Conservation (phyloP, 1,139 yeast genomes). For the Zygotorulaspora mrakii region DNA sequence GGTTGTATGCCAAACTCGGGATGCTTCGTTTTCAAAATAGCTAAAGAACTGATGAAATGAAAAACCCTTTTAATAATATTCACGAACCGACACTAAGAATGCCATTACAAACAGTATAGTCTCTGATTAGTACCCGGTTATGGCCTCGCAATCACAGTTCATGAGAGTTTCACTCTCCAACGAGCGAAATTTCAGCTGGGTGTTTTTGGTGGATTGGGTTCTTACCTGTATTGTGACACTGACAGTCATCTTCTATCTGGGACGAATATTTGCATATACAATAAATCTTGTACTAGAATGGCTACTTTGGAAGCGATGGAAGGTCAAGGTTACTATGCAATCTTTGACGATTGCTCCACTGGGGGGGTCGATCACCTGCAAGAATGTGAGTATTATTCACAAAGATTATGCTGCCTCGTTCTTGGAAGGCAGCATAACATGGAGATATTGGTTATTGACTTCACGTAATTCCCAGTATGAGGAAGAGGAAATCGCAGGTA, state of each 20-base stretch:
- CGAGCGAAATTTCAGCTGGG: constrained; percentile 59
- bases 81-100: no score
- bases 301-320: constrained; percentile 59
- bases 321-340: constrained; percentile 60
- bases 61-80: background rate
- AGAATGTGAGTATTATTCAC: constrained; percentile 67
- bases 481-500: constrained; percentile 6
- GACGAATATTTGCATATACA: constrained; percentile 64
- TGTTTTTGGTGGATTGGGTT: constrained; percentile 80
- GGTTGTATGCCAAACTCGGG: background rate
- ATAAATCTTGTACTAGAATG: constrained; percentile 51
- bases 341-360: constrained; percentile 70
- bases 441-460: constrained; percentile 81
- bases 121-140: no score
- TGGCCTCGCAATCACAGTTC: constrained; percentile 23
- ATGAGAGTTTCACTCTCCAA: constrained; percentile 22
- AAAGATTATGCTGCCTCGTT: constrained; percentile 67
- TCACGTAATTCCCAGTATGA: constrained; percentile 48
- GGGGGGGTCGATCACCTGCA: constrained; percentile 79
- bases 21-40: background rate
- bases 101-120: no score
- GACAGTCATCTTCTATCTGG: constrained; percentile 70
- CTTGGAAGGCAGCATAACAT: constrained; percentile 69
- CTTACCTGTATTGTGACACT: constrained; percentile 59
- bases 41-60: background rate